Conservation (phyloP, 2,329 filamentous ascomycete species). For the Pseudohalonectria lignicola region DNA sequence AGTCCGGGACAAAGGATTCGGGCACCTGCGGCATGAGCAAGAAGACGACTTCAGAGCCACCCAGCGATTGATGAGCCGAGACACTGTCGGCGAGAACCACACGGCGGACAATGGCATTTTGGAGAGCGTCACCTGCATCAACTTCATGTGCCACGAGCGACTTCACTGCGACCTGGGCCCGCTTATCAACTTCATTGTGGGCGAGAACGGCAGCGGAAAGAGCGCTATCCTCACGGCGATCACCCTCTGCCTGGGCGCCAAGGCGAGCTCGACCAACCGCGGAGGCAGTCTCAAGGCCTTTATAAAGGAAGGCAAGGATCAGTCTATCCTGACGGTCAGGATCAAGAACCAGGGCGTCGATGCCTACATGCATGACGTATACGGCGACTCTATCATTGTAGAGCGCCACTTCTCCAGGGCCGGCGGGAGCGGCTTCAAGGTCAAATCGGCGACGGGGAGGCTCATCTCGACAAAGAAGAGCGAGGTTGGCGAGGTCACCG, state of each 20-base stretch:
- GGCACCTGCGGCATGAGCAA: constrained; percentile 43
- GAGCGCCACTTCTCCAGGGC: constrained; percentile 75
- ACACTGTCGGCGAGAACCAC: constrained; percentile 51
- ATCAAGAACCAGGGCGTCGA: constrained; percentile 85
- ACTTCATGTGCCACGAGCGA: constrained; percentile 92
- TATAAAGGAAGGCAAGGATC: constrained; percentile 80
- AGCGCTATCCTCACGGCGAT: constrained; percentile 90
- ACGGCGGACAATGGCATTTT: constrained; percentile 79
- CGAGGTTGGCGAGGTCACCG: constrained; percentile 85
- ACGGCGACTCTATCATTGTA: constrained; percentile 77
- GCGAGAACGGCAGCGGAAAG: constrained; percentile 95
- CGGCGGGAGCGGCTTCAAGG: constrained; percentile 72
- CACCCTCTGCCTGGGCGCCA: constrained; percentile 88
- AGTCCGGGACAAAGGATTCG: constrained; percentile 47
- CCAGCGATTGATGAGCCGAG: constrained; percentile 46
- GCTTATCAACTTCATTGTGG: constrained; percentile 95
- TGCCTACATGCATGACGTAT: constrained; percentile 73
- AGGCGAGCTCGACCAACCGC: constrained; percentile 85
- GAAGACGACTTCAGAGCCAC: constrained; percentile 54
- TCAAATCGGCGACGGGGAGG: constrained; percentile 62
- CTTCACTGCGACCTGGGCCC: constrained; percentile 80
- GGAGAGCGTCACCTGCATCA: constrained; percentile 74
- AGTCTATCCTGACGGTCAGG: constrained; percentile 64
- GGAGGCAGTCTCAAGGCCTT: constrained; percentile 79
- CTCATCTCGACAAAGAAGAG: constrained; percentile 72